Base-by-base conservation (phyloP, 768 basidiomycete species). In the Podaxis sp. region DNA sequence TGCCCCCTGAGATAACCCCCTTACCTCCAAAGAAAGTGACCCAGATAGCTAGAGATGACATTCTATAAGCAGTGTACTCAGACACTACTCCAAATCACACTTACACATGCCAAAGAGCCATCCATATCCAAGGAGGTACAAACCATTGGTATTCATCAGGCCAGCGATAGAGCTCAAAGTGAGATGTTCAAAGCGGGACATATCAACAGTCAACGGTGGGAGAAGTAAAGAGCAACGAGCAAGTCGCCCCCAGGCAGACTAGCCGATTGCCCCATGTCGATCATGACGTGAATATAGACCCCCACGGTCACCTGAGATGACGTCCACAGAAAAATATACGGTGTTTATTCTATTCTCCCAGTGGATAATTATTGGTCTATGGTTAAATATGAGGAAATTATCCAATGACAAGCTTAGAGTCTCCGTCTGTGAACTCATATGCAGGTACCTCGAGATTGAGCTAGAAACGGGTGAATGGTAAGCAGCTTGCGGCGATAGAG, bases 361-460 rank as follows among this genome's bases (percentile, higher is more conserved):
- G 42, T 51, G 48, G 24, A 58, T 55, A 62, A 63, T 64, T 62
- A 65, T 64, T 63, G 66, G 49, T 56, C 61, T 51, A 65, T 59
- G 61, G 38, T 61, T 68, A 44, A 42, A 61, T 36, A 59, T 42
- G 61, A 64, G 38, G 49, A 42, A 68, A 71, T 73, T 82, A 97
- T 82, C 95, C 95, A 73, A 97, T 84, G 73, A 94, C 71, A 65
- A 97, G 79, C 79, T 96, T 96, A 70, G 84, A 86, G 65, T 95
- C 93, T 49, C 78, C 90, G 38, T 96, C 95, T 70, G 87, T 90
- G 84, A 97, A 89, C 68, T 90, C 88, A 74, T 97, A 89, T 59
- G 82, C 82, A 64, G 96, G 96, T 63, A 99, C 84, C 76, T 99
- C 96, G 66, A 99, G 84, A 80, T 99, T 99, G 69, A 96, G 86